These are phyloP conservation scores for Cercophora newfieldiana DNA, from an alignment of 495 filamentous ascomycete genomes.

Conservation along the genomic window DNA sequence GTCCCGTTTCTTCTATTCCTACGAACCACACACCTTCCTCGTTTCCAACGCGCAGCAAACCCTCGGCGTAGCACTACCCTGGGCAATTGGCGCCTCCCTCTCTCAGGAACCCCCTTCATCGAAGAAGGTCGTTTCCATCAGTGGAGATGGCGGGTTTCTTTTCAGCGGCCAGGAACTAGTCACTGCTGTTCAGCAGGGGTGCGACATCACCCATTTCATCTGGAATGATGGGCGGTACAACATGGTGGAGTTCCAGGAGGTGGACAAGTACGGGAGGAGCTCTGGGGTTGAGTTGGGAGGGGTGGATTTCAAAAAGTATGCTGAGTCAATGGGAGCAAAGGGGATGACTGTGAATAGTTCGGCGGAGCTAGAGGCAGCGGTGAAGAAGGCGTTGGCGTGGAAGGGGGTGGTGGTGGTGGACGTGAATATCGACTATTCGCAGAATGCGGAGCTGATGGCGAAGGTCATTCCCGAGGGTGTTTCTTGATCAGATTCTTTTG, in stretches of 20 bases:
- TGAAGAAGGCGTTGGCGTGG: slow-evolving; percentile 34
- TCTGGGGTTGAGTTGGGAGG: slow-evolving; percentile 38
- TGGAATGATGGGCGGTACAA: slow-evolving; percentile 45
- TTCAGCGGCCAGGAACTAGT: slow-evolving; percentile 36
- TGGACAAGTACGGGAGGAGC: slow-evolving; percentile 40
- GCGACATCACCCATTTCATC: slow-evolving; percentile 45
- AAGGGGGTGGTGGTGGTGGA: slow-evolving; percentile 42
- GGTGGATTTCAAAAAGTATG: slow-evolving; percentile 40
- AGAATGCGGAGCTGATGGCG: slow-evolving; percentile 25
- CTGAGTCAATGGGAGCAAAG: slow-evolving; percentile 40
- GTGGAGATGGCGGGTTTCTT: slow-evolving; percentile 44
- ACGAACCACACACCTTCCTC: slow-evolving; percentile 37
- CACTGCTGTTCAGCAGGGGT: slow-evolving; percentile 42
- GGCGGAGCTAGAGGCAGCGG: slow-evolving; percentile 31
- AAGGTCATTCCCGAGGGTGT: slow-evolving; percentile 7
- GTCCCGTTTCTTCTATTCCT: slow-evolving; percentile 41
- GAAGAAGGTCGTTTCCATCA: slow-evolving; percentile 37
- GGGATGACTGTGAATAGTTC: slow-evolving; percentile 31
- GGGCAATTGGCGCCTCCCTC: slow-evolving; percentile 41
- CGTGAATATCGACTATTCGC: slow-evolving; percentile 38
- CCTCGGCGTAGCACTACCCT: slow-evolving; percentile 41
- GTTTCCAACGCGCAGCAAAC: slow-evolving; percentile 44
- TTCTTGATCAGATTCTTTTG: neutral
- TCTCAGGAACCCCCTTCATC: slow-evolving; percentile 31
- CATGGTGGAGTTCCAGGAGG: slow-evolving; percentile 47